Percentiles rank a stretch among this genome's conserved stretches.
Evolutionary conservation across 345 rosid species (phyloP).

Genomic region (Clausena lansium): DNA sequence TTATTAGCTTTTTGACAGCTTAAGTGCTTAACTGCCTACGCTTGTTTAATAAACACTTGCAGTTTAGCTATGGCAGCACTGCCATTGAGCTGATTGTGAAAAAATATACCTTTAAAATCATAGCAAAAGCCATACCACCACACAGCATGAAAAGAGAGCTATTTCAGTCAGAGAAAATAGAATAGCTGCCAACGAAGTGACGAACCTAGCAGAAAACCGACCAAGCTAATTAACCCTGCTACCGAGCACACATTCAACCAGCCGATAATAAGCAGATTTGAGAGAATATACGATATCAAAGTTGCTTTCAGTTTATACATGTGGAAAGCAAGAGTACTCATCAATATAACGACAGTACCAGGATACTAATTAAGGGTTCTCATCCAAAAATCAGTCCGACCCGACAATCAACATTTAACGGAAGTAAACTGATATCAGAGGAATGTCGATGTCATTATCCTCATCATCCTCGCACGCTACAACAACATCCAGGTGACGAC

Average conservation of each 20-base stretch:
- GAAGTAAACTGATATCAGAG: slow-evolving; percentile 80
- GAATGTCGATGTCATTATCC: slow-evolving; percentile 84
- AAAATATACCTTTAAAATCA: too few relatives aligned
- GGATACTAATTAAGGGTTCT: background rate
- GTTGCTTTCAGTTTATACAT: background rate
- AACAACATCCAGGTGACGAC: slow-evolving; percentile 80
- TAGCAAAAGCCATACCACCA: too few relatives aligned
- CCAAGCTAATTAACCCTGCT: background rate
- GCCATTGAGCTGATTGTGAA: too few relatives aligned
- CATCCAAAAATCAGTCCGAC: slow-evolving; percentile 6
- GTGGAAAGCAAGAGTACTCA: background rate
- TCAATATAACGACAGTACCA: background rate
- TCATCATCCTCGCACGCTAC: slow-evolving; percentile 93
- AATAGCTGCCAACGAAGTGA: too few relatives aligned
- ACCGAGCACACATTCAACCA: background rate
- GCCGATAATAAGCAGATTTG: background rate
- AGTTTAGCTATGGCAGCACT: too few relatives aligned
- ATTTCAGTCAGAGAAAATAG: too few relatives aligned
- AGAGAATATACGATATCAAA: background rate
- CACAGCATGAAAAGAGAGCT: too few relatives aligned
- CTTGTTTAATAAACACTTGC: too few relatives aligned
- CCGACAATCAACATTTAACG: slow-evolving; percentile 17
- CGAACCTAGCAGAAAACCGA: background rate
- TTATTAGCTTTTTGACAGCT: too few relatives aligned
- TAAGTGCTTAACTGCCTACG: too few relatives aligned